Base-by-base conservation (phyloP, 257 asterid genomes). In the Cinchona pubescens region DNA sequence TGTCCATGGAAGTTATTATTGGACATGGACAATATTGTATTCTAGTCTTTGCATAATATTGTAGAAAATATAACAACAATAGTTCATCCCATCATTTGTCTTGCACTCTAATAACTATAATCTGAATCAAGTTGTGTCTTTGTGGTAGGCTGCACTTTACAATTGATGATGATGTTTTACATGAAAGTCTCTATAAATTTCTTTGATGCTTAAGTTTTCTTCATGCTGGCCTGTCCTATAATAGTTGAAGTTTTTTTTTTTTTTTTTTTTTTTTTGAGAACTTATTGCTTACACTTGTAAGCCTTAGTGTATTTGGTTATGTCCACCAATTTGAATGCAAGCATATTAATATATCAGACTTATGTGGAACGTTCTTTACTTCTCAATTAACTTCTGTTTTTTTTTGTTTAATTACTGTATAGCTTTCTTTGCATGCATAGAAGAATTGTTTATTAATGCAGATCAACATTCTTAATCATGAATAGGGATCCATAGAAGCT, bases 401-500 rank as follows among this genome's bases (percentile, higher is more conserved):
- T n/a, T n/a, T n/a, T n/a, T n/a, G n/a, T n/a, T 14, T 42, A 23
- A n/a, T n/a, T 42, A n/a, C 12, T 5, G n/a, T 42, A 5, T 42
- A 25, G n/a, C 13, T 67, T 27, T 69, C 60, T 6, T 18, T 67
- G 21, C 21, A 23, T 73, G 40, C 29, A 4, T 14, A 9, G 59
- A 60, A 27, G 7, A 56, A n/a, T 37, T 38, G 30, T 51, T 12
- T 71, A 27, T 23, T 53, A 23, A 71, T 53, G 25, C 27, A 42
- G 32, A 61, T 42, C 42, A n/a, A 65, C 51, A 62, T 62, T 75
- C 67, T 35, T 18, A 55, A 76, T 79, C 18, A 63, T 83, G 79
- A 42, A 55, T 62, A 95, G 99, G 99, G 99, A 80, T 83, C 99
- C 27, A 85, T 87, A 67, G 99, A 90, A 86, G 99, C 99, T 15